These are phyloP conservation scores for Xylaria hypoxylon DNA, from an alignment of 2,329 filamentous ascomycete species.

Conservation along the genomic window DNA sequence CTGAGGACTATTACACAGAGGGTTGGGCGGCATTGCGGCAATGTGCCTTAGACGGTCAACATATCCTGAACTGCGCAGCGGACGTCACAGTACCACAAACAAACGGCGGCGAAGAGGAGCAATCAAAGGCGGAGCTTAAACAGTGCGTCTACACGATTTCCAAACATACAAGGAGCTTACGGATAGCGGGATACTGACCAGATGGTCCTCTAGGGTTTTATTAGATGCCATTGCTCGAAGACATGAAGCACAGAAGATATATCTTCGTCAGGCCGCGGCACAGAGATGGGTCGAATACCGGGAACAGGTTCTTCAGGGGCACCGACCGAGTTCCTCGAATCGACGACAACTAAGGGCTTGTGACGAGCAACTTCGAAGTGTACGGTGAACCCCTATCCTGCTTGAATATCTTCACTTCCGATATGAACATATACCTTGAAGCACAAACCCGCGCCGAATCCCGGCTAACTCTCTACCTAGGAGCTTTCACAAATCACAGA, in stretches of 20 bases:
- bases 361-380: constrained; percentile 67
- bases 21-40: constrained; percentile 72
- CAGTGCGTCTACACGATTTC: constrained; percentile 60
- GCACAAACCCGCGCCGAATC: background rate
- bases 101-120: constrained; percentile 67
- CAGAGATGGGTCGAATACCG: constrained; percentile 70
- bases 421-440: constrained; percentile 4
- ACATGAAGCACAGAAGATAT: constrained; percentile 74
- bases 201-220: constrained; percentile 58
- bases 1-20: constrained; percentile 71
- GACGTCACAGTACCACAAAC: constrained; percentile 69
- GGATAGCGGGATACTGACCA: constrained; percentile 31
- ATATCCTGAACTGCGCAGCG: constrained; percentile 73
- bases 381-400: constrained; percentile 53
- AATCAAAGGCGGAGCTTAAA: constrained; percentile 70
- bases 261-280: constrained; percentile 69
- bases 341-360: constrained; percentile 63
- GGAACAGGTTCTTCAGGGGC: constrained; percentile 64
- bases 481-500: constrained; percentile 70
- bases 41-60: constrained; percentile 71
- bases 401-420: constrained; percentile 20
- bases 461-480: constrained; percentile 50
- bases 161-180: background rate
- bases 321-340: constrained; percentile 60
- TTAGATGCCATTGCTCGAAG: constrained; percentile 71